phyloP scores from a whole-genome alignment of 1,284 basidiomycete species.

The Ustanciosporium gigantosporum region DNA sequence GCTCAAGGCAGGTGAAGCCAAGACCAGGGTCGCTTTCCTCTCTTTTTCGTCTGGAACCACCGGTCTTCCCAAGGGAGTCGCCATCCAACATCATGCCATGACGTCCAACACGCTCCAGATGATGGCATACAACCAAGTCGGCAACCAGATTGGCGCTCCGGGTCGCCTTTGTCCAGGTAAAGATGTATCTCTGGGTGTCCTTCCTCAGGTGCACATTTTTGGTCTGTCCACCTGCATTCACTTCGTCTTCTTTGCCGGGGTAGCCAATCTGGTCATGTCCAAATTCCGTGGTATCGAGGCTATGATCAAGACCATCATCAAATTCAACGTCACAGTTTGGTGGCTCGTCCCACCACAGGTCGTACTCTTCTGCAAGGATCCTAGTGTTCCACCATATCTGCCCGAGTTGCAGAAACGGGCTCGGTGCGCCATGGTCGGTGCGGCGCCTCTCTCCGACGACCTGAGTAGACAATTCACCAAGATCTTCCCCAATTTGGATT shows the following conservation, averaged over 20 bases:
- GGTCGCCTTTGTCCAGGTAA: slow-evolving; percentile 42
- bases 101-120: slow-evolving; percentile 54
- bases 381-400: slow-evolving; percentile 47
- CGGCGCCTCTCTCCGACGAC: slow-evolving; percentile 47
- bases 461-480: slow-evolving; percentile 38
- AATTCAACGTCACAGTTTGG: slow-evolving; percentile 53
- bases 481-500: slow-evolving; percentile 38
- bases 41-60: slow-evolving; percentile 62
- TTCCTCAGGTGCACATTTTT: slow-evolving; percentile 51
- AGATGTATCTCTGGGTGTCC: slow-evolving; percentile 44
- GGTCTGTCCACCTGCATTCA: slow-evolving; percentile 54
- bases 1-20: slow-evolving; percentile 70
- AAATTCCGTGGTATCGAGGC: slow-evolving; percentile 49
- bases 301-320: slow-evolving; percentile 48
- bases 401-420: slow-evolving; percentile 29
- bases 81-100: slow-evolving; percentile 54
- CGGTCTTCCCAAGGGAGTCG: slow-evolving; percentile 60
- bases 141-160: slow-evolving; percentile 16
- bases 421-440: slow-evolving; percentile 49
- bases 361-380: slow-evolving; percentile 47
- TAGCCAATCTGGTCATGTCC: slow-evolving; percentile 44
- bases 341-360: slow-evolving; percentile 44
- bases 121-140: slow-evolving; percentile 52
- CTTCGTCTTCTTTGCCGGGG: slow-evolving; percentile 52
- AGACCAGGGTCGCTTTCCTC: slow-evolving; percentile 63